phyloP scores from a whole-genome alignment of 2,329 filamentous ascomycete genomes.

The Xylaria sp. region DNA sequence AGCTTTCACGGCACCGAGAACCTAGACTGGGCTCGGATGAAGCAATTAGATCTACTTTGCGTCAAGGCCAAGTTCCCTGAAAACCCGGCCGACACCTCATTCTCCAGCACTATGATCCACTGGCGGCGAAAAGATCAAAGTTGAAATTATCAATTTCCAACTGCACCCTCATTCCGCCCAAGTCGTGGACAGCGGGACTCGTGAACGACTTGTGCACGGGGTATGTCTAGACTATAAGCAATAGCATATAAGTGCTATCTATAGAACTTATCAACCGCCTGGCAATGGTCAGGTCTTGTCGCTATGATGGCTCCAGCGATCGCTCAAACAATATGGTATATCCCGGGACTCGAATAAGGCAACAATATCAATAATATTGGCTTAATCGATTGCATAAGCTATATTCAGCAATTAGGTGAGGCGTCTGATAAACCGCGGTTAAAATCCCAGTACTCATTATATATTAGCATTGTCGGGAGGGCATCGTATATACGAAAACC shows the following conservation, averaged over 20 bases:
- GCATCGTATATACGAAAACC: neutral
- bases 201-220: neutral
- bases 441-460: neutral
- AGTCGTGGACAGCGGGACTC: neutral
- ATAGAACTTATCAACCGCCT: too few relatives aligned
- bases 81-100: slow-evolving; percentile 52
- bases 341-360: neutral
- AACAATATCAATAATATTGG: neutral
- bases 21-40: slow-evolving; percentile 48
- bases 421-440: neutral
- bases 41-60: slow-evolving; percentile 49
- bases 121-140: slow-evolving; percentile 45
- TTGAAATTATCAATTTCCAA: neutral
- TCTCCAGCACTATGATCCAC: slow-evolving; percentile 56
- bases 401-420: neutral
- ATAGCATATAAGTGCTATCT: neutral
- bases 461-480: neutral
- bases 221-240: neutral
- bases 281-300: neutral
- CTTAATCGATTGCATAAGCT: neutral
- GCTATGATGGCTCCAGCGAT: neutral
- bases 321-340: neutral
- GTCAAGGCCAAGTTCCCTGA: slow-evolving; percentile 52
- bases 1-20: slow-evolving; percentile 26
- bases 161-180: neutral